phyloP scores from a whole-genome alignment of 164 flowering plant genomes.

The Warburgia ugandensis region DNA sequence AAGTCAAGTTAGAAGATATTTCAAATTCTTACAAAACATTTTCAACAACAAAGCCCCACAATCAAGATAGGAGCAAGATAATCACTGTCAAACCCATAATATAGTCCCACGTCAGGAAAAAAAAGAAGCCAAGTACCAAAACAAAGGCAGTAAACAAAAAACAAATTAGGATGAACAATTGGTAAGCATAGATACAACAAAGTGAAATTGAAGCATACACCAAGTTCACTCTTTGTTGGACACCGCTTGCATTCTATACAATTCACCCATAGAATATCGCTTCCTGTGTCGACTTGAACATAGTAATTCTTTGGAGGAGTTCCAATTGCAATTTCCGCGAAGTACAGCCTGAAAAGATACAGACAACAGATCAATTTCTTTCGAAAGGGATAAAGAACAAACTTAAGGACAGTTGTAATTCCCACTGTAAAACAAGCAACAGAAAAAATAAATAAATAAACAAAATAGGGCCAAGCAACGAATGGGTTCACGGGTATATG shows the following conservation, averaged over 20 bases:
- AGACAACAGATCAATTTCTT: not conserved
- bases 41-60: not conserved
- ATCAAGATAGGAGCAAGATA: not conserved
- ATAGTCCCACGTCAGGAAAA: not conserved
- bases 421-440: no score
- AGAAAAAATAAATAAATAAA: not conserved
- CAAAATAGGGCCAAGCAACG: not conserved
- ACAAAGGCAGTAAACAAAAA: not conserved
- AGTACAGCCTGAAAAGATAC: slow-evolving; percentile 55
- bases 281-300: slow-evolving; percentile 94
- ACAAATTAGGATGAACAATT: not conserved
- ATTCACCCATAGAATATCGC: slow-evolving; percentile 88
- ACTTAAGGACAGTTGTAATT: not conserved
- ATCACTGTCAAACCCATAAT: not conserved
- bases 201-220: slow-evolving; percentile 38
- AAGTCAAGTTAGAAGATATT: no score
- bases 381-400: not conserved
- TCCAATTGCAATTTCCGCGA: slow-evolving; percentile 76
- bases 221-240: slow-evolving; percentile 68
- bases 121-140: not conserved
- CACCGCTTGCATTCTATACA: slow-evolving; percentile 74
- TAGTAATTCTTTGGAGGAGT: slow-evolving; percentile 70
- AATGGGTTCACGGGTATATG: not conserved
- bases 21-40: no score
- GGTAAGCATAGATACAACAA: not conserved